Evolutionary conservation across 148 eudicot species (phyloP).

Genomic region (Rhododendron vialii): DNA sequence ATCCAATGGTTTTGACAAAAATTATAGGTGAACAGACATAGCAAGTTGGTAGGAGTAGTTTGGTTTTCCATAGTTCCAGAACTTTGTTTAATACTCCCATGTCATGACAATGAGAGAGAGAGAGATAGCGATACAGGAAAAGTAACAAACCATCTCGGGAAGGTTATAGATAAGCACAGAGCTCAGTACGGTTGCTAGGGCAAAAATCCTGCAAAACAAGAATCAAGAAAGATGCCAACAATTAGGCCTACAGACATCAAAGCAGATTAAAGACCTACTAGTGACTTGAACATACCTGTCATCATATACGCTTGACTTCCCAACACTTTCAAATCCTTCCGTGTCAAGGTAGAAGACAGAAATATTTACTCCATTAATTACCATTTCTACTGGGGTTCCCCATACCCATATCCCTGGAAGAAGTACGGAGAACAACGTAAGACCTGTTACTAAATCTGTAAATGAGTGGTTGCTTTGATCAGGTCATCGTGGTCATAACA

Average conservation of each 20-base stretch:
- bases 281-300: constrained; percentile 53
- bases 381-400: constrained; percentile 82
- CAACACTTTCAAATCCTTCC: constrained; percentile 98
- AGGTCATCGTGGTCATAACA: neutral
- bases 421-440: constrained; percentile 5
- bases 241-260: constrained; percentile 5
- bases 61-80: neutral
- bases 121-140: neutral
- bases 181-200: constrained; percentile 88
- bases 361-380: constrained; percentile 69
- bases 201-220: constrained; percentile 73
- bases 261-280: constrained; percentile 10
- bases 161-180: constrained; percentile 91
- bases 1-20: neutral
- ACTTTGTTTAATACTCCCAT: neutral
- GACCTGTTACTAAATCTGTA: neutral
- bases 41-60: neutral
- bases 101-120: neutral
- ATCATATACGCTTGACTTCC: constrained; percentile 96
- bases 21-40: neutral
- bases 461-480: neutral
- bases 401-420: constrained; percentile 90
- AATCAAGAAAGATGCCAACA: constrained; percentile 13
- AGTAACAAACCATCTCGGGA: constrained; percentile 68
- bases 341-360: constrained; percentile 95